Conservation (phyloP, 148 eudicot species). For the Rhododendron mucronatum region DNA sequence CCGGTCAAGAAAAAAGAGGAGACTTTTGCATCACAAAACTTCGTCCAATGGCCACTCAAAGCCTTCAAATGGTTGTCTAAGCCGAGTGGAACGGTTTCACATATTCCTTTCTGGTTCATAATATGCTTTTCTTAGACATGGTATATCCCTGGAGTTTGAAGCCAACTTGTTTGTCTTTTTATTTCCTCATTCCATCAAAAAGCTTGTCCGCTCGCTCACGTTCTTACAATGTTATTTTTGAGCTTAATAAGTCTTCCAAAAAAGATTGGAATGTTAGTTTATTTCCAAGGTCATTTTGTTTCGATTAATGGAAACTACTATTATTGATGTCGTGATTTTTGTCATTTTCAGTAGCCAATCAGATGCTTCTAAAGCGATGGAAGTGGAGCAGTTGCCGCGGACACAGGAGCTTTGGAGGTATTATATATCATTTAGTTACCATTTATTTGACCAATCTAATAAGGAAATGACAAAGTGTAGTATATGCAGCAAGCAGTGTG, state of each 20-base stretch:
- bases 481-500: slow-evolving; percentile 19
- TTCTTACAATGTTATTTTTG: neutral
- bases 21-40: slow-evolving; percentile 27
- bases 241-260: neutral
- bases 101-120: slow-evolving; percentile 25
- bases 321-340: neutral
- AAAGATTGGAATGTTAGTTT: neutral
- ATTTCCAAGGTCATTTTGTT: neutral
- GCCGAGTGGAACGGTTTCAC: slow-evolving; percentile 33
- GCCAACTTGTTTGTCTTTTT: neutral
- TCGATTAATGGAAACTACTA: neutral
- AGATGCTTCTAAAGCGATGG: neutral
- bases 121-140: neutral
- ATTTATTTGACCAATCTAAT: neutral
- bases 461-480: neutral
- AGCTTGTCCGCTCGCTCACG: neutral
- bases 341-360: neutral
- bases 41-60: slow-evolving; percentile 41
- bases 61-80: slow-evolving; percentile 24
- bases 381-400: neutral
- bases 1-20: slow-evolving; percentile 35
- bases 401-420: slow-evolving; percentile 4
- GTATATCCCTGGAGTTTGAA: neutral
- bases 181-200: neutral
- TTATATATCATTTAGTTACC: neutral